Evolutionary conservation across 192 early-diverging fungal species (phyloP).

Genomic region (Endogone sp.): DNA sequence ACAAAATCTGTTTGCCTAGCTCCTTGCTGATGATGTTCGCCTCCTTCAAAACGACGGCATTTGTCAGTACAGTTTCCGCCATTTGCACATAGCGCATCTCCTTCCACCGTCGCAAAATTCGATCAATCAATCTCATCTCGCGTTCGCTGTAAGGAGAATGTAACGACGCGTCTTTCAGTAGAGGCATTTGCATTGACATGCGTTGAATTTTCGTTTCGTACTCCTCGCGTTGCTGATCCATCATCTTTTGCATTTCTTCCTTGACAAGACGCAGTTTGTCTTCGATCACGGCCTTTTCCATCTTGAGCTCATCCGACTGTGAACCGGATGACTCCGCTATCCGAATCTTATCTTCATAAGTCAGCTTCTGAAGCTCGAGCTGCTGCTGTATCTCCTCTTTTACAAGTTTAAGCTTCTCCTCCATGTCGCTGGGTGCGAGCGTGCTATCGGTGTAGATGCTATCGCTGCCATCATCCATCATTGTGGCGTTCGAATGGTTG

Average conservation of each 20-base stretch:
- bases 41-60: conserved; percentile 76
- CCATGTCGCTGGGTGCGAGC: conserved; percentile 7
- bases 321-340: conserved; percentile 35
- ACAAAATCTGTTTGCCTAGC: conserved; percentile 73
- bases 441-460: conserved; percentile 32
- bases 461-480: conserved; percentile 30
- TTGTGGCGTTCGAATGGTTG: background rate
- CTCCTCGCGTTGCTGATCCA: conserved; percentile 45
- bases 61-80: conserved; percentile 63
- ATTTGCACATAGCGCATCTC: conserved; percentile 54
- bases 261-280: conserved; percentile 42
- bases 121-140: conserved; percentile 29
- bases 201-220: conserved; percentile 50
- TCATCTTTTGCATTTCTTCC: conserved; percentile 46
- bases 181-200: conserved; percentile 34
- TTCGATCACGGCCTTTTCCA: conserved; percentile 28
- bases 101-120: conserved; percentile 42
- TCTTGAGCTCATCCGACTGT: conserved; percentile 28
- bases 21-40: conserved; percentile 89
- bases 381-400: conserved; percentile 50
- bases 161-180: conserved; percentile 15
- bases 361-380: conserved; percentile 42
- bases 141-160: conserved; percentile 10
- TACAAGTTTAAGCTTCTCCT: conserved; percentile 32
- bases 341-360: conserved; percentile 48